Base-by-base conservation (phyloP, 768 basidiomycete genomes). In the Amanita exitialis region DNA sequence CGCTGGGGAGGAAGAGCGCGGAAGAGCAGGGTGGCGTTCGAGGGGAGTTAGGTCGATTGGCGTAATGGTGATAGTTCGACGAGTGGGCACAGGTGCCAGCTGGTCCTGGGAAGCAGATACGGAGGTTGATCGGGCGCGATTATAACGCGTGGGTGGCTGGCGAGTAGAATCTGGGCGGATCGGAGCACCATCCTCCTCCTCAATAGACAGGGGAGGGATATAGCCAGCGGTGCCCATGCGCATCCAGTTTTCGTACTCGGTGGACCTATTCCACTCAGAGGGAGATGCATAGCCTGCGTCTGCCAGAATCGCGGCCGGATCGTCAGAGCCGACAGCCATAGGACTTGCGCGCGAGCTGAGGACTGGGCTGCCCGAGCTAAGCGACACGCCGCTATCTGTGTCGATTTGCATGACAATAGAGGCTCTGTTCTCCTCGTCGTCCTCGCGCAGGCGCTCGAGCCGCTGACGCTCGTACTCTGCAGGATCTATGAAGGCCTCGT, bases 401-500 rank as follows among this genome's bases (percentile, higher is more conserved):
- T 44, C 50, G 34, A 51, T 51, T 34, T 51, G 50, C 42, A 49
- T 49, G 20, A 51, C 30, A 7, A 36, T 37, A 18, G 42, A 44
- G 10, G 50, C 5, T 36, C 50, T 34, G 34, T 44, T 44, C 21
- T 44, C 50, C 20, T 51, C 50, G n/a, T 51, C 49, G 13, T 49
- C 48, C 7, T 42, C 50, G n/a, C 42, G 50, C 7, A 44, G 34
- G 32, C n/a, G 42, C 5, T 44, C 32, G 5, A 44, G 27, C 47
- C 67, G 70, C 47, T 66, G 58, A 32, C 60, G 60, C 21, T 66
- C 66, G 30, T 65, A 62, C 12, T 68, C 65, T 1, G 61, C 66
- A 53, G 73, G 70, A 64, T 69, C 73, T 60, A 83, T 56, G 64
- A 84, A 82, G 55, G 77, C 78, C 72, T 88, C 86, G 64, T 78